Evolutionary conservation across 345 rosid species (phyloP), one percentile per base, ranked within the genome.

Genomic region (Geranium rotundifolium): DNA sequence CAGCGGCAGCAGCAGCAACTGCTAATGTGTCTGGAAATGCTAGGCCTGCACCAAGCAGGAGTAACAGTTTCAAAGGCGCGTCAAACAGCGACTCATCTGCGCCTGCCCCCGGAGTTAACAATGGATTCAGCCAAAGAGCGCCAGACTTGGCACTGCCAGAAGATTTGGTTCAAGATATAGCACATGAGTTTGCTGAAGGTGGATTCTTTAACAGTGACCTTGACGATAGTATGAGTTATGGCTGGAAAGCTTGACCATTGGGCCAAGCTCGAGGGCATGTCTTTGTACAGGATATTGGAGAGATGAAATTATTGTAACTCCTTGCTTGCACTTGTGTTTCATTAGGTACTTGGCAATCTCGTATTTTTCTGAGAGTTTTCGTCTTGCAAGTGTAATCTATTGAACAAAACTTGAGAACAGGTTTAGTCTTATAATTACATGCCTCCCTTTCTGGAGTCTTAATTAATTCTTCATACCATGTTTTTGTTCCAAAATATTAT

Each of bases 181-280:
- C 84, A 54, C 77, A 79, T 18, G 93, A 79, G 70, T 84, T 92
- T 70, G 59, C 71, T 1, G 86, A 83, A 20, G 74, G 74, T 58
- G 88, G 81, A 13, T 81, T 83, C 68, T 89, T 89, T 78, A 80
- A 79, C 84, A 79, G 57, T 56, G 95, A 84, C 69, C 76, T 83
- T 69, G 96, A 84, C 13, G 88, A 80, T 71, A 69, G 65, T 54
- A 77, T 84, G 80, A 83, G 77, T 61, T 85, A 81, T 66, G 79
- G 76, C 19, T 87, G 95, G 93, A 87, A 87, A 70, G 84, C 80
- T 31, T 77, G 75, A 80, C 46, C 30, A 54, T 23, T 64, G 17
- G 29, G 27, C n/a, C 52, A 31, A 58, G 59, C 55, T 34, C 17
- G 63, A 17, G 63, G 52, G 58, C 29, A n/a, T 57, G 60, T 20